These are phyloP conservation scores for Nicotiana attenuata DNA, from an alignment of 257 asterid species.

Conservation along the genomic window DNA sequence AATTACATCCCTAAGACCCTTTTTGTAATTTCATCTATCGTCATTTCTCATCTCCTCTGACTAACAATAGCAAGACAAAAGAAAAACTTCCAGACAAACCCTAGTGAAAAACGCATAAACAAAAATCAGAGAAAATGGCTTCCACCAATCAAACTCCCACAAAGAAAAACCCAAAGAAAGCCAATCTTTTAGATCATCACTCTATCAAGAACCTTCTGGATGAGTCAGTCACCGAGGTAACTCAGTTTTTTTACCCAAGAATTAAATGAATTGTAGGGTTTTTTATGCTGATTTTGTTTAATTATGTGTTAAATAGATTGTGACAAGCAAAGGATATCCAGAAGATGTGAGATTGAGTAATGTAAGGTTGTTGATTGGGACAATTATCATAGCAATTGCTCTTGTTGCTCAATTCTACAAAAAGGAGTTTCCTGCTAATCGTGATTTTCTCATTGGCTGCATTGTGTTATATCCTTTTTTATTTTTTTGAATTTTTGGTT, in stretches of 20 bases:
- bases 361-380: constrained; percentile 64
- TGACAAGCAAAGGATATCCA: constrained; percentile 71
- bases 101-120: neutral
- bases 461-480: constrained; percentile 85
- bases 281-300: neutral
- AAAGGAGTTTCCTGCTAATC: constrained; percentile 85
- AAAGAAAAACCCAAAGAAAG: constrained; percentile 47
- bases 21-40: neutral
- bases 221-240: constrained; percentile 83
- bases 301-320: constrained; percentile 48
- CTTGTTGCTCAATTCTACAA: constrained; percentile 92
- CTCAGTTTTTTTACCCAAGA: neutral
- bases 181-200: constrained; percentile 77
- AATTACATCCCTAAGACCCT: neutral
- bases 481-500: constrained; percentile 41
- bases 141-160: neutral
- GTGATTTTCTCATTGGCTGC: constrained; percentile 78
- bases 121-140: constrained; percentile 23
- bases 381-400: constrained; percentile 58
- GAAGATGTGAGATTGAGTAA: constrained; percentile 90
- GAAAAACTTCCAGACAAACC: neutral
- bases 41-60: neutral
- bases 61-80: neutral
- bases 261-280: neutral
- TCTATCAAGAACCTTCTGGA: constrained; percentile 84